Base-by-base conservation (phyloP, 345 rosid species). In the Angophora floribunda region DNA sequence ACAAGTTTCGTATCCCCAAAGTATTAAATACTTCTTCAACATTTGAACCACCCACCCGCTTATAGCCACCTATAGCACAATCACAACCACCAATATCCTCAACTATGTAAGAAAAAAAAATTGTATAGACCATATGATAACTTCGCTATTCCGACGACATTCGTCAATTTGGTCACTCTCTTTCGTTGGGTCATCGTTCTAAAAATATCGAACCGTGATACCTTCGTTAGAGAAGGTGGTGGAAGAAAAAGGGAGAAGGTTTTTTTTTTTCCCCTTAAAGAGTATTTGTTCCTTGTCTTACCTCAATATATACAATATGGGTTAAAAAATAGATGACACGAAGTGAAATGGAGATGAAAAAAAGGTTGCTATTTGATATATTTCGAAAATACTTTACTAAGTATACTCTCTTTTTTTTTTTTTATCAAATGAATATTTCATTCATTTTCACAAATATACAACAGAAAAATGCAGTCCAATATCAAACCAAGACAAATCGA, bases 401-500 rank as follows among this genome's bases (percentile, higher is more conserved):
- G 13, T 59, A 59, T n/a, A n/a, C n/a, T n/a, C n/a, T n/a, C n/a
- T 6, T 24, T 59, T 59, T 53, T 52, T 19, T 53, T 19, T 19
- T 1, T 13, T 13, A 8, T 21, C 26, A 19, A 1, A 53, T 9
- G 21, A 53, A 53, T 7, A 19, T 19, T 19, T 53, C 59, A 53
- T 53, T 53, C 26, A 53, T 53, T 53, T 53, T 53, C 21, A 53
- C 5, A 7, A 4, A 53, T 53, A 53, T 53, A 21, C 3, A 53
- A 7, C 1, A 53, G 26, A 53, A 24, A 19, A 53, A 53, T 0
- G 10, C 0, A 53, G 0, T 53, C 24, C 26, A 19, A 53, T 2
- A 7, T 1, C 59, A 53, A 53, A 53, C 4, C 9, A 19, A 6
- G 59, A 53, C 10, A 53, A 53, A 53, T 53, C 14, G 26, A 53